phyloP scores from a whole-genome alignment of 768 basidiomycete species.

The Boletus reticuloceps region DNA sequence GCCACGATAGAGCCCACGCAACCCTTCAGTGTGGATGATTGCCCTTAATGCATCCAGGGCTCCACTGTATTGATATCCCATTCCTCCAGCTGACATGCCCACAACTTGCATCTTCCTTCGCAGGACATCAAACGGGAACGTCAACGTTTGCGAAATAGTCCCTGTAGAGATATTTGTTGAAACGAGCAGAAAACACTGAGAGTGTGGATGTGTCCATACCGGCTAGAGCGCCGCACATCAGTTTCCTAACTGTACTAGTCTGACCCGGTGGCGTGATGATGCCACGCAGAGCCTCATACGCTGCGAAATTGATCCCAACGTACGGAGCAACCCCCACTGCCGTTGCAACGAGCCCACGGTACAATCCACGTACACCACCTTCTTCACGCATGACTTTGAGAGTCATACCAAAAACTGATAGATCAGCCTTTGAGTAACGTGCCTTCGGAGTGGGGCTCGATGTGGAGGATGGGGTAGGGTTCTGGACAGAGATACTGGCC shows the following conservation, averaged over 20 bases:
- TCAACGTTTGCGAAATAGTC: conserved; percentile 90
- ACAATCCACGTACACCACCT: conserved; percentile 83
- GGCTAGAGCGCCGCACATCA: conserved; percentile 84
- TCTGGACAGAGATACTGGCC: conserved; percentile 58
- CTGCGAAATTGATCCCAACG: conserved; percentile 90
- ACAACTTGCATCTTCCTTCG: conserved; percentile 95
- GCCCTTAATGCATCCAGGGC: conserved; percentile 74
- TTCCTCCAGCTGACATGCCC: conserved; percentile 62
- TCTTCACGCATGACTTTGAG: conserved; percentile 88
- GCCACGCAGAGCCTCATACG: conserved; percentile 81
- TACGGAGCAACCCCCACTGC: conserved; percentile 89
- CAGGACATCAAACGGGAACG: conserved; percentile 94
- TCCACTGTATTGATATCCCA: conserved; percentile 70
- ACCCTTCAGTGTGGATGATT: conserved; percentile 72
- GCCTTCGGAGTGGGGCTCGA: conserved; percentile 34
- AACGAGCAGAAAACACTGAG: not conserved
- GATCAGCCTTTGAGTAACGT: conserved; percentile 48
- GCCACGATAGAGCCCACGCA: conserved; percentile 77
- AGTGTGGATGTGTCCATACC: conserved; percentile 41
- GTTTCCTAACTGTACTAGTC: conserved; percentile 61
- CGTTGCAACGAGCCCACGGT: conserved; percentile 83
- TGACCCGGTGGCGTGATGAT: conserved; percentile 81
- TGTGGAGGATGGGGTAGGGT: conserved; percentile 30
- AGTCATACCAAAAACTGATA: conserved; percentile 87
- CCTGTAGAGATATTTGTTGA: conserved; percentile 40